Evolutionary conservation across 768 basidiomycete genomes (phyloP).

Genomic region (Mycena epipterygia): DNA sequence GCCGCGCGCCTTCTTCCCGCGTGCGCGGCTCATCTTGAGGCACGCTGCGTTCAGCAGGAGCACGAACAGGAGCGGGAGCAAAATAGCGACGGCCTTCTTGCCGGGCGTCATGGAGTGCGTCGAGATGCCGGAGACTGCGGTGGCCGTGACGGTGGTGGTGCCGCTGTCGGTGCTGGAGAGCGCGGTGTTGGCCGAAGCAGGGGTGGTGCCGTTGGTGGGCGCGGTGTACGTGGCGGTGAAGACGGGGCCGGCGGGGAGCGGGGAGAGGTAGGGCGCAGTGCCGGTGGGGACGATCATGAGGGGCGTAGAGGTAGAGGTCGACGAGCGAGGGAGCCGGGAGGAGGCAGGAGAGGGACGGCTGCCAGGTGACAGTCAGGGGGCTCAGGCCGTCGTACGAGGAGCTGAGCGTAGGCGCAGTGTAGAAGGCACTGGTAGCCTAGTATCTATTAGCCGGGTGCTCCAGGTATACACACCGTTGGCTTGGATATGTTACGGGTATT

Average conservation of each 20-base stretch:
- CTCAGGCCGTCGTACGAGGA: conserved; percentile 60
- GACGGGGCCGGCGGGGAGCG: conserved; percentile 75
- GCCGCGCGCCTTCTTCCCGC: conserved; percentile 63
- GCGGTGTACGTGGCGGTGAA: conserved; percentile 74
- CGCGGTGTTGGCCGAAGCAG: conserved; percentile 57
- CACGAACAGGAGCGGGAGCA: conserved; percentile 72
- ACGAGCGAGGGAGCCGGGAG: conserved; percentile 52
- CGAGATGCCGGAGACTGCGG: conserved; percentile 44
- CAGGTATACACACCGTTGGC: too few species aligned
- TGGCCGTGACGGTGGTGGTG: conserved; percentile 58
- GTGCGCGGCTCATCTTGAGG: conserved; percentile 67
- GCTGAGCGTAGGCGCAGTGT: conserved; percentile 67
- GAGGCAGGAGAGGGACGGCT: conserved; percentile 66
- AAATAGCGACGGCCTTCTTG: conserved; percentile 73
- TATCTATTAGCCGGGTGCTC: too few species aligned
- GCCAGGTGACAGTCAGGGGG: conserved; percentile 74
- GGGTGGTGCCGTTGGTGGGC: conserved; percentile 53
- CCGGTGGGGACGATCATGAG: conserved; percentile 71
- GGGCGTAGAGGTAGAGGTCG: conserved; percentile 80
- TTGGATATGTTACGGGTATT: too few species aligned
- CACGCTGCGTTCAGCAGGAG: conserved; percentile 45
- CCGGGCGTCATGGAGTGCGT: conserved; percentile 60
- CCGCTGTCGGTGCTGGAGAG: conserved; percentile 41
- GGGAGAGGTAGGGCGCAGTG: conserved; percentile 62
- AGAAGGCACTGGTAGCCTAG: conserved; percentile 73